Percentiles rank a stretch among this genome's conserved stretches.
Conservation (phyloP, 2,329 filamentous ascomycete species). For the Phaeosphaeria sp. region DNA sequence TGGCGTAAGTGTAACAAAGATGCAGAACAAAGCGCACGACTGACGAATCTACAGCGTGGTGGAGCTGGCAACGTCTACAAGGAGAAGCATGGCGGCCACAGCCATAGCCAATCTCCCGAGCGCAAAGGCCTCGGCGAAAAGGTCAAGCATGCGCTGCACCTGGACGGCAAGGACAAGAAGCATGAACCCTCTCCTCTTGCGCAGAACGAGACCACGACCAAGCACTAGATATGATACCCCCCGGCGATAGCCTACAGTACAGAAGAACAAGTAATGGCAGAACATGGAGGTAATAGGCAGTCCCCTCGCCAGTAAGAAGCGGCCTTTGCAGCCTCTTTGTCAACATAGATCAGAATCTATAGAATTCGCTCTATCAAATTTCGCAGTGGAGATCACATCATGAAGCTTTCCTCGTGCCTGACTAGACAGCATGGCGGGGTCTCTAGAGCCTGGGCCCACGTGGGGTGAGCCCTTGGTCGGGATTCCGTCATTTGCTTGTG, state of each 20-base stretch:
- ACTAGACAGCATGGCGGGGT: constrained; percentile 17
- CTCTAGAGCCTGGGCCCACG: constrained; percentile 14
- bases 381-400: neutral
- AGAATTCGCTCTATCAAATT: constrained; percentile 7
- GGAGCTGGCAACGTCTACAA: constrained; percentile 56
- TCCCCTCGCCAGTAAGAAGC: constrained; percentile 15
- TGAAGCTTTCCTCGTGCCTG: constrained; percentile 6
- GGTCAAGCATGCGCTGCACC: constrained; percentile 50
- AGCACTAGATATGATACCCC: constrained; percentile 30
- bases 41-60: constrained; percentile 45
- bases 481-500: constrained; percentile 24
- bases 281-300: constrained; percentile 14
- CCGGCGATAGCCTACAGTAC: constrained; percentile 2
- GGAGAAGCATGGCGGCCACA: constrained; percentile 57
- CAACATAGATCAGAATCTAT: neutral
- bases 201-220: constrained; percentile 25
- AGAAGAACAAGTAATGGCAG: constrained; percentile 12
- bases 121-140: constrained; percentile 51
- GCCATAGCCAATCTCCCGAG: constrained; percentile 48
- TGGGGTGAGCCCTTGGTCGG: constrained; percentile 13
- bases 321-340: constrained; percentile 8
- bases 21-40: neutral
- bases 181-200: constrained; percentile 37
- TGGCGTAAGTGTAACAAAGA: constrained; percentile 42
- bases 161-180: constrained; percentile 45